phyloP scores from a whole-genome alignment of 768 basidiomycete species.

The Coprinellus micaceus region DNA sequence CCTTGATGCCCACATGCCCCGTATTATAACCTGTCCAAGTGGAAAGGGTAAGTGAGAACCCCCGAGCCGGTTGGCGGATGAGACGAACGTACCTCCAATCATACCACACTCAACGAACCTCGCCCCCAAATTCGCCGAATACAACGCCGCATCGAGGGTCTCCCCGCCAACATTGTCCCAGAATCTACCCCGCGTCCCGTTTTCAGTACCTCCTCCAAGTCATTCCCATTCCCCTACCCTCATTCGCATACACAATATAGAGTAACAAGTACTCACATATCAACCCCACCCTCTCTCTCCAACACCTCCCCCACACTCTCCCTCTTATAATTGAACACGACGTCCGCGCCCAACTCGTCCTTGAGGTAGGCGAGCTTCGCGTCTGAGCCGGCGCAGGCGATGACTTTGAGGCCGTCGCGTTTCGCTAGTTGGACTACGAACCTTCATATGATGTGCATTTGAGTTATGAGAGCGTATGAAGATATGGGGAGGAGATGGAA shows the following conservation, averaged over 20 bases:
- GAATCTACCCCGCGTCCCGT: constrained; percentile 1
- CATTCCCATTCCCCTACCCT: too few relatives aligned
- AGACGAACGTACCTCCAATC: too few relatives aligned
- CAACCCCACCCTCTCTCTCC: constrained; percentile 47
- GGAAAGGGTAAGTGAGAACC: too few relatives aligned
- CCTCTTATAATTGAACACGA: constrained; percentile 64
- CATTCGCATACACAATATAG: not conserved
- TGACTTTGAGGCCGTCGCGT: constrained; percentile 42
- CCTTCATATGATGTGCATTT: not conserved
- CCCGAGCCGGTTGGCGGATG: too few relatives aligned
- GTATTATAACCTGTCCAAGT: too few relatives aligned
- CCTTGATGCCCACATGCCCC: not conserved
- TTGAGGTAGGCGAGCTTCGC: constrained; percentile 55
- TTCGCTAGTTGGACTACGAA: constrained; percentile 8
- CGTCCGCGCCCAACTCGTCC: constrained; percentile 46
- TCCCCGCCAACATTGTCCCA: constrained; percentile 50
- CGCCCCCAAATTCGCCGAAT: constrained; percentile 34
- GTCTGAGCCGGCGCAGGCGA: constrained; percentile 59
- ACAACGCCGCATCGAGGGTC: constrained; percentile 29
- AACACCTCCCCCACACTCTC: constrained; percentile 41
- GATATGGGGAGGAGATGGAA: not conserved
- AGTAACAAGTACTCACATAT: constrained; percentile 33
- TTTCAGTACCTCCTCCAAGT: too few relatives aligned
- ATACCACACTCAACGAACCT: constrained; percentile 34
- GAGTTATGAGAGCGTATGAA: not conserved